Evolutionary conservation across 495 filamentous ascomycete species (phyloP).

Genomic region (Penicillium daleae): DNA sequence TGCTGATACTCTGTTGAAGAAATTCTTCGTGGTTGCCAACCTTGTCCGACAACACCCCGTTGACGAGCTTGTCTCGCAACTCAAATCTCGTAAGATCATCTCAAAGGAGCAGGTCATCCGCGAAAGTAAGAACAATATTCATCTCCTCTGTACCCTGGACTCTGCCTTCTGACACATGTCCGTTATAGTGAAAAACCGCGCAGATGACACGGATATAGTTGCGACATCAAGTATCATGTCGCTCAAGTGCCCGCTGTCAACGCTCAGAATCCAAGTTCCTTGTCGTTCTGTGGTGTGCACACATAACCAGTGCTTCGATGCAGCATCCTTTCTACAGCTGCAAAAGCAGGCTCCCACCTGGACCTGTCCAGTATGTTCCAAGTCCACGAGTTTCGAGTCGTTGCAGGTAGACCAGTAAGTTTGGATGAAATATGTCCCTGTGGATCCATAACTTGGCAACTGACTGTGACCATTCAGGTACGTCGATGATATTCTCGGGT

Average conservation of each 20-base stretch:
- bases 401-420: conserved; percentile 86
- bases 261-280: conserved; percentile 76
- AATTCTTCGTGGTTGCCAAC: conserved; percentile 73
- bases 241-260: conserved; percentile 88
- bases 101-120: conserved; percentile 76
- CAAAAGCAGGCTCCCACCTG: conserved; percentile 96
- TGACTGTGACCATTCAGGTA: conserved; percentile 59
- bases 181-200: conserved; percentile 74
- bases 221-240: conserved; percentile 87
- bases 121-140: conserved; percentile 72
- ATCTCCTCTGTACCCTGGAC: neutral
- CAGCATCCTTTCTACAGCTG: conserved; percentile 86
- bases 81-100: conserved; percentile 71
- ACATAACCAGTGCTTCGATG: conserved; percentile 96
- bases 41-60: conserved; percentile 75
- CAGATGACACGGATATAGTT: conserved; percentile 84
- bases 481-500: conserved; percentile 79
- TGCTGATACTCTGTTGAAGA: conserved; percentile 51
- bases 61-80: conserved; percentile 67
- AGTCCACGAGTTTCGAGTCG: conserved; percentile 75
- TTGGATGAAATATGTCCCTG: neutral
- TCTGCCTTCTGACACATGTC: neutral
- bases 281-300: conserved; percentile 78
- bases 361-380: conserved; percentile 91
- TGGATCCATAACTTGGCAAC: neutral